Evolutionary conservation across 2,329 filamentous ascomycete genomes (phyloP).

Genomic region (Salinomyces thailandicus): DNA sequence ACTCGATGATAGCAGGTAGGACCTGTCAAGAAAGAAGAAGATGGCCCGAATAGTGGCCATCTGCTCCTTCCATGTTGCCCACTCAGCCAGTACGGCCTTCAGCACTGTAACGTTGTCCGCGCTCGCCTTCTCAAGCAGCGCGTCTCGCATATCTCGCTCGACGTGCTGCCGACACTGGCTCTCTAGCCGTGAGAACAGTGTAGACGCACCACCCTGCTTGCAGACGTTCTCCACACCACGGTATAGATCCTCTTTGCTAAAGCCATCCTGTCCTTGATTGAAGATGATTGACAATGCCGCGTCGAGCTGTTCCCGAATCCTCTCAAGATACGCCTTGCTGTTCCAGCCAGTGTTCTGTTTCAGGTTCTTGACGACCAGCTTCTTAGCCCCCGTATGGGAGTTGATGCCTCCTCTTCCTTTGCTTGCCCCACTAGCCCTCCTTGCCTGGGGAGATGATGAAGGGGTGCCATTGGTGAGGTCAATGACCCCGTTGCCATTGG

Average conservation of each 20-base stretch:
- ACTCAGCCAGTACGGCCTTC: conserved; percentile 49
- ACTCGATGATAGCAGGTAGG: conserved; percentile 68
- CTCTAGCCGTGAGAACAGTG: conserved; percentile 57
- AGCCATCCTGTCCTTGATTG: conserved; percentile 43
- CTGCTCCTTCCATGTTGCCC: conserved; percentile 70
- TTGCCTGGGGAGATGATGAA: conserved; percentile 15
- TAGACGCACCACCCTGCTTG: conserved; percentile 59
- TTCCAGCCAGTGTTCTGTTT: conserved; percentile 54
- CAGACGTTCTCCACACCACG: conserved; percentile 87
- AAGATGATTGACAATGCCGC: conserved; percentile 66
- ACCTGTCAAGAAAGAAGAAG: conserved; percentile 89
- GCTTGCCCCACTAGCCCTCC: conserved; percentile 18
- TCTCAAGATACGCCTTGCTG: conserved; percentile 66
- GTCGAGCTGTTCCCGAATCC: conserved; percentile 64
- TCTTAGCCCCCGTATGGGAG: conserved; percentile 67
- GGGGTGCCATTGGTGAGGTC: conserved; percentile 37
- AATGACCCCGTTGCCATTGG: conserved; percentile 26
- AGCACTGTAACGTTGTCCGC: conserved; percentile 56
- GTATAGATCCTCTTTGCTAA: conserved; percentile 81
- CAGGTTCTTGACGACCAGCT: conserved; percentile 89
- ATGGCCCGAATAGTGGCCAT: conserved; percentile 73
- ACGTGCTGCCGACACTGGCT: conserved; percentile 57
- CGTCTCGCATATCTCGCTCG: conserved; percentile 43
- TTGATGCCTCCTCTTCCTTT: conserved; percentile 45
- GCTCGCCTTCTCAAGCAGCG: conserved; percentile 47